These are phyloP conservation scores for Populus ilicifolia DNA, from an alignment of 345 rosid species.

Conservation along the genomic window DNA sequence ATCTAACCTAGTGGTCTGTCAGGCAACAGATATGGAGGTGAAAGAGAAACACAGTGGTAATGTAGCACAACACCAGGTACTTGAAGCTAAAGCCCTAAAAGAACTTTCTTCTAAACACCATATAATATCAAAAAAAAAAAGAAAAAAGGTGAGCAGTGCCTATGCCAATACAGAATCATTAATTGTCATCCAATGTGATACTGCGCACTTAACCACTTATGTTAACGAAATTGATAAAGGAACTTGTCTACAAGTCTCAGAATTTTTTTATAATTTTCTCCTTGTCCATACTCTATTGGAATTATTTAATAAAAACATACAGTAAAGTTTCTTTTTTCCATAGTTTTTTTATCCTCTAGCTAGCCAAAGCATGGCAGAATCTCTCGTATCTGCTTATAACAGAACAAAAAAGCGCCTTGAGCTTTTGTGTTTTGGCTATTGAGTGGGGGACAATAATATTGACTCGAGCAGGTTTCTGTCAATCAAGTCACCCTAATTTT, in stretches of 20 bases:
- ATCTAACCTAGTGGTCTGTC: conserved; percentile 25
- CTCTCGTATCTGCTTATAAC: background rate
- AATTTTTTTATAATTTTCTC: conserved; percentile 14
- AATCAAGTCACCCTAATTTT: conserved; percentile 27
- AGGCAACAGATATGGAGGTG: conserved; percentile 9
- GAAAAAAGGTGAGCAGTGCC: background rate
- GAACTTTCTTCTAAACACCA: conserved; percentile 9
- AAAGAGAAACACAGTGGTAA: background rate
- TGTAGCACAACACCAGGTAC: conserved; percentile 14
- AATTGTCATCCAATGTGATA: background rate
- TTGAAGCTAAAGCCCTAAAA: conserved; percentile 3
- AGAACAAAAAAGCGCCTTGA: conserved; percentile 16
- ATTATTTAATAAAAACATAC: conserved; percentile 10
- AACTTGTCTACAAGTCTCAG: background rate
- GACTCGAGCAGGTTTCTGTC: conserved; percentile 27
- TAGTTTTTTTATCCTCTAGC: background rate
- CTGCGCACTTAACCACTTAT: conserved; percentile 10
- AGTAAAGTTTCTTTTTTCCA: conserved; percentile 14
- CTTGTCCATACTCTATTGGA: conserved; percentile 35
- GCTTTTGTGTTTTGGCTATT: conserved; percentile 19
- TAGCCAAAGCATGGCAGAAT: conserved; percentile 4
- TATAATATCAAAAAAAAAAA: background rate
- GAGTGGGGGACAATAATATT: conserved; percentile 32
- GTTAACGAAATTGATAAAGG: conserved; percentile 7
- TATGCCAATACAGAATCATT: conserved; percentile 7